Evolutionary conservation across 495 filamentous ascomycete species (phyloP).

Genomic region (Aspergillus biplanus): DNA sequence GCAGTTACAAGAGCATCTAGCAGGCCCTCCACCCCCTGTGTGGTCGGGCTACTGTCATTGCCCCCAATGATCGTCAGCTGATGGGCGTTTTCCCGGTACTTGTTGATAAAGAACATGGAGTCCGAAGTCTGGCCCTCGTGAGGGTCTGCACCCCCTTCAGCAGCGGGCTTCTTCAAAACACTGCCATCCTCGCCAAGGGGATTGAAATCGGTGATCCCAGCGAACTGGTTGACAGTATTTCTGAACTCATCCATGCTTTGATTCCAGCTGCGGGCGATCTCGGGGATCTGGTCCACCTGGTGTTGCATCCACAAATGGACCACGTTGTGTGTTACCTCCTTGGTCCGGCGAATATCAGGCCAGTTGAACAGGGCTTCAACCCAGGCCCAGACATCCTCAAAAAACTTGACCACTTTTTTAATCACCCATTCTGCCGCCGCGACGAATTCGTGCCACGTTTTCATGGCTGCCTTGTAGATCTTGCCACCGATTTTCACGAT

Average conservation of each 20-base stretch:
- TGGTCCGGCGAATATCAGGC: conserved; percentile 17
- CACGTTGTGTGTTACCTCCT: conserved; percentile 16
- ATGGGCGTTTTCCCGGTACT: conserved; percentile 8
- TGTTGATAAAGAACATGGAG: conserved; percentile 1
- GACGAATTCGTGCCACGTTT: conserved; percentile 14
- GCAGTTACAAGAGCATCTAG: conserved; percentile 4
- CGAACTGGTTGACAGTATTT: neutral
- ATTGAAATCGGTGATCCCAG: conserved; percentile 8
- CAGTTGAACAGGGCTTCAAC: conserved; percentile 6
- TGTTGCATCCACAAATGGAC: conserved; percentile 5
- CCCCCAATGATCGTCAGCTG: neutral
- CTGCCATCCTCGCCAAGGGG: too few relatives aligned
- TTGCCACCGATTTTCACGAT: conserved; percentile 5
- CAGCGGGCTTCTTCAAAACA: neutral
- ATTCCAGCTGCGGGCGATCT: neutral
- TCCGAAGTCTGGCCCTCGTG: conserved; percentile 6
- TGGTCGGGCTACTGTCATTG: neutral
- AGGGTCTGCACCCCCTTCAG: neutral
- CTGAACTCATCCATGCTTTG: neutral
- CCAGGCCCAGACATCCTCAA: neutral
- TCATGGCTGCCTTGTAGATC: conserved; percentile 13
- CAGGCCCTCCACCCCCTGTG: neutral
- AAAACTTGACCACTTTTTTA: conserved; percentile 3
- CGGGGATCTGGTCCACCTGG: conserved; percentile 9
- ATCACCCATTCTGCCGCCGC: conserved; percentile 17